These are phyloP conservation scores for Metschnikowia colocasiae DNA, from an alignment of 805 yeast genomes.

Conservation along the genomic window DNA sequence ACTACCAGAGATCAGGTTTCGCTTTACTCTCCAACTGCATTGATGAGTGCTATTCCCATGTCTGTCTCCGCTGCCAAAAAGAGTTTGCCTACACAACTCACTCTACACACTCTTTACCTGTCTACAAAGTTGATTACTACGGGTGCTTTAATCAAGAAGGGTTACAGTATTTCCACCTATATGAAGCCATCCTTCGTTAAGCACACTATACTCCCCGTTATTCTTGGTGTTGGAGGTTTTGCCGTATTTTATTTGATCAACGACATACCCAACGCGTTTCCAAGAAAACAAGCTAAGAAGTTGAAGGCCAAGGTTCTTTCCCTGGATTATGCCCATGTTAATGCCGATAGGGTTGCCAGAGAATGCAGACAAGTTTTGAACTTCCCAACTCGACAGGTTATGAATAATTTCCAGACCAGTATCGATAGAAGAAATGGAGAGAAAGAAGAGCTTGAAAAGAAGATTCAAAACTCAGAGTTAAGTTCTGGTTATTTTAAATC, in stretches of 20 bases:
- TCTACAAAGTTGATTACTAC: slow-evolving; percentile 39
- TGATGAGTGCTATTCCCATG: slow-evolving; percentile 29
- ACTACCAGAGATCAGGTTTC: slow-evolving; percentile 28
- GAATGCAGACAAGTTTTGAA: slow-evolving; percentile 80
- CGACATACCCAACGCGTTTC: slow-evolving; percentile 88
- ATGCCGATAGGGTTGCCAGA: slow-evolving; percentile 71
- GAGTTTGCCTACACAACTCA: slow-evolving; percentile 34
- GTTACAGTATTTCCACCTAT: slow-evolving; percentile 30
- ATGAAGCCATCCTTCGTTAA: slow-evolving; percentile 39
- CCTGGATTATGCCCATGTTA: slow-evolving; percentile 73
- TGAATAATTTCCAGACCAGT: slow-evolving; percentile 60
- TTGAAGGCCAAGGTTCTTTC: slow-evolving; percentile 58
- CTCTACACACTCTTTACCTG: slow-evolving; percentile 39
- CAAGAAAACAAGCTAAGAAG: slow-evolving; percentile 74
- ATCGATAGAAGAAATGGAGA: slow-evolving; percentile 59
- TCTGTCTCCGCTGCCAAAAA: slow-evolving; percentile 30
- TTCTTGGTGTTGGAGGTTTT: slow-evolving; percentile 48
- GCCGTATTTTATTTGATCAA: slow-evolving; percentile 60
- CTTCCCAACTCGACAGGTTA: slow-evolving; percentile 79
- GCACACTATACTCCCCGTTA: slow-evolving; percentile 51
- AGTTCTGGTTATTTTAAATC: slow-evolving; percentile 54
- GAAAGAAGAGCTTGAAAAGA: slow-evolving; percentile 51
- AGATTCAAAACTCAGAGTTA: slow-evolving; percentile 52
- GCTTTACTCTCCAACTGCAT: slow-evolving; percentile 30
- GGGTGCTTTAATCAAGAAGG: slow-evolving; percentile 41